phyloP scores from a whole-genome alignment of 768 basidiomycete genomes.

The Galerina sulciceps region DNA sequence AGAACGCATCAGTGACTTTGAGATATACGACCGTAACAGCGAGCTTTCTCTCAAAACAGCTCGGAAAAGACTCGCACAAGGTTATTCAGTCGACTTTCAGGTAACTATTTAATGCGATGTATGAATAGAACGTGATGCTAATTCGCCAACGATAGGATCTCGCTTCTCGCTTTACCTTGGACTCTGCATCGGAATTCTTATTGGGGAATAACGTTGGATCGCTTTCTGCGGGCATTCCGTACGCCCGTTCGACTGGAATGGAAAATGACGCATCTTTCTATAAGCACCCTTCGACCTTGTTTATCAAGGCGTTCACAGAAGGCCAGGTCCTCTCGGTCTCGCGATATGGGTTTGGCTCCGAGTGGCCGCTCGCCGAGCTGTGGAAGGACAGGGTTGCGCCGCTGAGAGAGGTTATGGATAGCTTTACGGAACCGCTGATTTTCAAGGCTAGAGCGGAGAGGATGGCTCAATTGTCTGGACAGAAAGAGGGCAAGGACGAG shows the following conservation, averaged over 20 bases:
- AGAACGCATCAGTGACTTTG: conserved; percentile 63
- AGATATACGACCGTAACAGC: conserved; percentile 61
- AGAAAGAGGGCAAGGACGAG: conserved; percentile 19
- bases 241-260: conserved; percentile 33
- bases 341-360: conserved; percentile 38
- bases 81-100: conserved; percentile 64
- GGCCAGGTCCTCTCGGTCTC: conserved; percentile 42
- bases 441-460: conserved; percentile 21
- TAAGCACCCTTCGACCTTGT: conserved; percentile 31
- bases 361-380: conserved; percentile 57
- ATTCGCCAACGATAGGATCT: conserved; percentile 35
- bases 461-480: conserved; percentile 22
- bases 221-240: conserved; percentile 52
- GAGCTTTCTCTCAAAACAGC: conserved; percentile 47
- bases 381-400: conserved; percentile 44
- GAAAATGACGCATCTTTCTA: conserved; percentile 6
- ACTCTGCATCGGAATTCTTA: conserved; percentile 66
- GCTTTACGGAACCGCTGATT: conserved; percentile 51
- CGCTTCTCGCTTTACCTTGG: conserved; percentile 58
- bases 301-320: conserved; percentile 50
- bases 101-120: conserved; percentile 27
- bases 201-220: conserved; percentile 57
- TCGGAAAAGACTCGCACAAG: conserved; percentile 45
- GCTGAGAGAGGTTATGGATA: conserved; percentile 44
- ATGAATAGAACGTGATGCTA: neutral